These are phyloP conservation scores for Triticum urartu DNA, from an alignment of 176 grass and related monocot genomes.

Conservation along the genomic window DNA sequence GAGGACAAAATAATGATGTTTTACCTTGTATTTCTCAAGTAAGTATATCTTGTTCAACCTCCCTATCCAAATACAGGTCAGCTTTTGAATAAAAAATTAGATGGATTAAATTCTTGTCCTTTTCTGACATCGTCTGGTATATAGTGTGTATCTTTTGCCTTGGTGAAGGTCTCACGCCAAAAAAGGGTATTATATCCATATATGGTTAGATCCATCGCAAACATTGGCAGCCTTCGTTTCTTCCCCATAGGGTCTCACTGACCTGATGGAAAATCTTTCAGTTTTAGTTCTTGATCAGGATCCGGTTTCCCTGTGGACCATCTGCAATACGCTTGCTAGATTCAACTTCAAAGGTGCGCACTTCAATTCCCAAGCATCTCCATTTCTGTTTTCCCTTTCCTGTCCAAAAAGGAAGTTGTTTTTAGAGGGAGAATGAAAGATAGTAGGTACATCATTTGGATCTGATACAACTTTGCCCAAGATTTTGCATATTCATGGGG, in stretches of 20 bases:
- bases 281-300: conserved; percentile 5
- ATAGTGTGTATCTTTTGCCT: not conserved
- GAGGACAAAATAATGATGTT: not conserved
- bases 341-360: conserved; percentile 18
- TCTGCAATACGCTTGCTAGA: not conserved
- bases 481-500: not conserved
- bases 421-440: not conserved
- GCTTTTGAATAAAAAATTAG: not conserved
- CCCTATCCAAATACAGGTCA: conserved; percentile 6
- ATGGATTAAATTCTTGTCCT: conserved; percentile 15
- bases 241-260: too few species aligned
- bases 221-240: too few species aligned
- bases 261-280: too few species aligned
- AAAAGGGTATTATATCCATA: too few species aligned
- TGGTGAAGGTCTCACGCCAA: not conserved
- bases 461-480: too few species aligned
- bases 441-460: too few species aligned
- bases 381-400: not conserved
- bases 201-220: too few species aligned
- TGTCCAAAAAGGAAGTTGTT: not conserved
- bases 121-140: not conserved
- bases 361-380: not conserved
- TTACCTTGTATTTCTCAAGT: not conserved
- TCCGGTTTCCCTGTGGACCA: not conserved
- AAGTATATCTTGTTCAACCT: not conserved